A percentile compares a stretch with the other conserved stretches of the same genome.
phyloP scores from a whole-genome alignment of 1,139 yeast genomes.

The Scheffersomyces quercinus region DNA sequence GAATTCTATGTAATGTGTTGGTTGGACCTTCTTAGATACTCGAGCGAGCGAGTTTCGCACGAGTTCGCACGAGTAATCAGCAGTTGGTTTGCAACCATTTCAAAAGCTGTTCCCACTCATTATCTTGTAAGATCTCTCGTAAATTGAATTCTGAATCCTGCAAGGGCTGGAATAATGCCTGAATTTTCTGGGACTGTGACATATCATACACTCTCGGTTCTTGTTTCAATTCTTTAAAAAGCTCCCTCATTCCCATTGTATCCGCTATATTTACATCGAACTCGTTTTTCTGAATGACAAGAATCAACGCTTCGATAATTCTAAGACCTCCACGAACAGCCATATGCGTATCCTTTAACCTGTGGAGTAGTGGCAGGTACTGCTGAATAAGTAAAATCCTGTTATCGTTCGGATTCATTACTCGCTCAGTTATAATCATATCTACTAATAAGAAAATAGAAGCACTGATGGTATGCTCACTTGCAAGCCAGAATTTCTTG shows the following conservation, averaged over 20 bases:
- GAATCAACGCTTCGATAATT: neutral
- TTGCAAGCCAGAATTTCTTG: slow-evolving; percentile 14
- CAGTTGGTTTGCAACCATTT: neutral
- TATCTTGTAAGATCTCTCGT: neutral
- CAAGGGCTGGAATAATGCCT: neutral
- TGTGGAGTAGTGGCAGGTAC: slow-evolving; percentile 11
- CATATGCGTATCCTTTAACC: neutral
- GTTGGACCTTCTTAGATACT: no score
- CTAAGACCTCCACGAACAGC: neutral
- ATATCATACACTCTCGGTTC: neutral
- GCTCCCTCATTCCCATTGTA: neutral
- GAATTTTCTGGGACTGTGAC: neutral
- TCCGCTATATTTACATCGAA: neutral
- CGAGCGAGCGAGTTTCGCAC: no score
- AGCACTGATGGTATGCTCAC: slow-evolving; percentile 12
- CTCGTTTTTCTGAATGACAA: neutral
- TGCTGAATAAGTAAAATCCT: neutral
- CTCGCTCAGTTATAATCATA: slow-evolving; percentile 6
- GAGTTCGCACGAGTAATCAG: no score
- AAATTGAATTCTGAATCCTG: neutral
- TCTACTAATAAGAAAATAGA: slow-evolving; percentile 12
- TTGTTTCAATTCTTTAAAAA: neutral
- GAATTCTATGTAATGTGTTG: no score
- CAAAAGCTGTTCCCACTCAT: neutral
- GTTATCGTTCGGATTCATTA: neutral